A percentile compares a stretch with the other conserved stretches of the same genome.
Conservation (phyloP, 2,329 filamentous ascomycete species). For the Phialophora macrospora region DNA sequence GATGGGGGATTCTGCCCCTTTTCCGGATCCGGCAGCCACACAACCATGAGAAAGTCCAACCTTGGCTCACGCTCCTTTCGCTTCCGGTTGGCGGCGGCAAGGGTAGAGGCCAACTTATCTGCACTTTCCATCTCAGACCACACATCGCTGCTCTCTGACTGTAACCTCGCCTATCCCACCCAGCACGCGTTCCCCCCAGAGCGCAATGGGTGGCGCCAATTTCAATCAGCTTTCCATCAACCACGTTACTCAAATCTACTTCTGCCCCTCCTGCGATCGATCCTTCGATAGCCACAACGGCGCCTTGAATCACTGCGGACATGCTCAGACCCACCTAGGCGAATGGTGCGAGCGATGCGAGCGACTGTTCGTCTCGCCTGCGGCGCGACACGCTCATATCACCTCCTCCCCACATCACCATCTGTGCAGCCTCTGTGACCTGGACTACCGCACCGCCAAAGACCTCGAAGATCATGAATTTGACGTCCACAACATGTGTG, state of each 20-base stretch:
- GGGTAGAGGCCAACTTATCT: no score
- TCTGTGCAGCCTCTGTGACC: not conserved
- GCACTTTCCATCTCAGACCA: not conserved
- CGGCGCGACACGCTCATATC: not conserved
- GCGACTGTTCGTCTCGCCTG: constrained; percentile 26
- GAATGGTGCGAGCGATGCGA: constrained; percentile 33
- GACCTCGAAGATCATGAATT: not conserved
- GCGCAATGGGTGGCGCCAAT: not conserved
- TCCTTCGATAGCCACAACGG: constrained; percentile 16
- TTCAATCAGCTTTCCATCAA: constrained; percentile 2
- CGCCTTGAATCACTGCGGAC: constrained; percentile 25
- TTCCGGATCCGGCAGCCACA: not conserved
- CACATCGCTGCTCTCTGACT: not conserved
- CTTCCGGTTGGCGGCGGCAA: not conserved
- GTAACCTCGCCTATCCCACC: not conserved
- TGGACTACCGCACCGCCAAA: not conserved
- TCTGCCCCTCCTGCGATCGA: constrained; percentile 23
- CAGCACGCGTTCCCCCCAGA: not conserved
- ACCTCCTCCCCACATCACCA: not conserved
- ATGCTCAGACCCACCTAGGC: constrained; percentile 22
- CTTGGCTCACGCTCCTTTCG: not conserved
- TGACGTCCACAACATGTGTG: constrained; percentile 4
- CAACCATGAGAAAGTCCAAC: not conserved
- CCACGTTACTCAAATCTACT: constrained; percentile 2
- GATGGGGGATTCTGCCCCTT: not conserved